These are phyloP conservation scores for Misopates orontium DNA, from an alignment of 257 asterid species.

Conservation along the genomic window DNA sequence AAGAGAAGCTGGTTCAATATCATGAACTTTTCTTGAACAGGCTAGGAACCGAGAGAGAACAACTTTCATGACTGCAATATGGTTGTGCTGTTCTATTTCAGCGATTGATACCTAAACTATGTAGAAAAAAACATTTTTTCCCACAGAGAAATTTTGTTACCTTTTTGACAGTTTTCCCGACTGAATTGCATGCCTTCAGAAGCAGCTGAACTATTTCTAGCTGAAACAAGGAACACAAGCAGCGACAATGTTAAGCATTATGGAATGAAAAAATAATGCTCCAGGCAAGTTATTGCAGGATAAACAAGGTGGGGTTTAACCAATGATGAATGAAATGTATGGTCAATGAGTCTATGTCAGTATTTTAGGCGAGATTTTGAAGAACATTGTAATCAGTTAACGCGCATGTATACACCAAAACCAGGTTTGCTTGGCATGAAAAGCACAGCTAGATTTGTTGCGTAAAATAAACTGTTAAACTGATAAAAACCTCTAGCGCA, in stretches of 20 bases:
- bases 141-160: constrained; percentile 28
- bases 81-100: too few relatives aligned
- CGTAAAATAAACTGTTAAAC: neutral
- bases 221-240: constrained; percentile 47
- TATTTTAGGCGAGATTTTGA: constrained; percentile 15
- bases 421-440: neutral
- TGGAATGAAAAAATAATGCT: neutral
- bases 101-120: too few relatives aligned
- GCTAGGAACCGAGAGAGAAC: too few relatives aligned
- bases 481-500: neutral
- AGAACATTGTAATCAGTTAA: neutral
- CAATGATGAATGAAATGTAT: neutral
- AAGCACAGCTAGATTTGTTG: constrained; percentile 9
- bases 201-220: constrained; percentile 75
- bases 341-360: too few relatives aligned
- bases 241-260: neutral
- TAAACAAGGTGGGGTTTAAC: neutral
- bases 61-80: too few relatives aligned
- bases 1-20: too few relatives aligned
- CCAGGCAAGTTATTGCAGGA: neutral
- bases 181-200: constrained; percentile 72
- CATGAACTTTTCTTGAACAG: too few relatives aligned
- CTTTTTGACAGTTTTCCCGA: constrained; percentile 56
- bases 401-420: neutral
- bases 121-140: too few relatives aligned